These are phyloP conservation scores for Acacia acuminata DNA, from an alignment of 306 rosid genomes.

Conservation along the genomic window DNA sequence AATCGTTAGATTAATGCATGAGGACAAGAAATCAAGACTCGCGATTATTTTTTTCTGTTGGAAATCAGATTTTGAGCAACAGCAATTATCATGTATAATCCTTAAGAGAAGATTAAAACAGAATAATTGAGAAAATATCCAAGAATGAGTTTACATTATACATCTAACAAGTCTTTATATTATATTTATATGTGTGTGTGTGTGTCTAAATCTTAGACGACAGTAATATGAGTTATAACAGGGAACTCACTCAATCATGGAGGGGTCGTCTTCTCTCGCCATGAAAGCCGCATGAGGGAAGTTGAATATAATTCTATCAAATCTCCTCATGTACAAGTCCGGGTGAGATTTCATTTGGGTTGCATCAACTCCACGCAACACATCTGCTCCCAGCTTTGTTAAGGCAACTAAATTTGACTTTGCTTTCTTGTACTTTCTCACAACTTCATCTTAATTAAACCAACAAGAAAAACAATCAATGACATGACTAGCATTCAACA, in stretches of 20 bases:
- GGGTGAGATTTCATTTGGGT: slow-evolving; percentile 50
- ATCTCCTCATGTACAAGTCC: slow-evolving; percentile 40
- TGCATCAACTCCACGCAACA: slow-evolving; percentile 58
- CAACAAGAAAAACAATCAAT: slow-evolving; percentile 10
- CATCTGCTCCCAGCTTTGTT: slow-evolving; percentile 44
- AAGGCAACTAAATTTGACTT: slow-evolving; percentile 47
- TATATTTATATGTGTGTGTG: too few species aligned
- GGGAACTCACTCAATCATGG: slow-evolving; percentile 48
- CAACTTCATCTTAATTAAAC: slow-evolving; percentile 39
- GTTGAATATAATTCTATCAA: slow-evolving; percentile 61
- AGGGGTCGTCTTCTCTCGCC: slow-evolving; percentile 29
- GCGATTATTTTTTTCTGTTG: too few species aligned
- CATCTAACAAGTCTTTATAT: too few species aligned
- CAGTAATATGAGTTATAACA: neutral
- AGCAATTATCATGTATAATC: too few species aligned
- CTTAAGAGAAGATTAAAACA: too few species aligned
- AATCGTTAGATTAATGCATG: too few species aligned
- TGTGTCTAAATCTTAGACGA: neutral
- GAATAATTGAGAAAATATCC: too few species aligned
- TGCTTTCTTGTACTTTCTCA: slow-evolving; percentile 53
- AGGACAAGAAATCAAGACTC: too few species aligned
- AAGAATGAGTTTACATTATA: too few species aligned
- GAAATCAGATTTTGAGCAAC: too few species aligned
- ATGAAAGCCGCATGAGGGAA: slow-evolving; percentile 72
- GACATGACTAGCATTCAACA: neutral